Evolutionary conservation across 495 filamentous ascomycete genomes (phyloP).

Genomic region (Aspergillus kassunensis): DNA sequence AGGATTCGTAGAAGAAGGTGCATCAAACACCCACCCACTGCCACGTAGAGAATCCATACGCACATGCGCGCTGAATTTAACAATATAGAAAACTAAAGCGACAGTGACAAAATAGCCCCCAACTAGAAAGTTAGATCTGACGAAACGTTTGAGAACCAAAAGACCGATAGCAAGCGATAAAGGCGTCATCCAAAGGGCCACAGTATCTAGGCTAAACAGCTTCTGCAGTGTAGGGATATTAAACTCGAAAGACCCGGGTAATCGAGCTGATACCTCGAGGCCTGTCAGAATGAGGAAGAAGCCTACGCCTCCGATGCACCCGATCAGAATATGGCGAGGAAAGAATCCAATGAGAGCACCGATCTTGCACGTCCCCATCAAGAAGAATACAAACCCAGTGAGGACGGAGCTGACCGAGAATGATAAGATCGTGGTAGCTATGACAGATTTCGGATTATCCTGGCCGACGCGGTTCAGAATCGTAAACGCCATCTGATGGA

Average conservation of each 20-base stretch:
- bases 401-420: slow-evolving; percentile 89
- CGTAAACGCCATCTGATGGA: slow-evolving; percentile 92
- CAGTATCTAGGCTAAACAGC: slow-evolving; percentile 64
- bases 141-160: slow-evolving; percentile 65
- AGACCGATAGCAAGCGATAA: slow-evolving; percentile 72
- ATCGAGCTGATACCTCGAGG: slow-evolving; percentile 87
- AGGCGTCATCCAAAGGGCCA: slow-evolving; percentile 80
- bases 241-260: slow-evolving; percentile 80
- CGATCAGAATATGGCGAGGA: slow-evolving; percentile 90
- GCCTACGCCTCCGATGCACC: slow-evolving; percentile 97
- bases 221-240: slow-evolving; percentile 67
- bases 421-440: slow-evolving; percentile 87
- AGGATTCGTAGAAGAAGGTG: slow-evolving; percentile 75
- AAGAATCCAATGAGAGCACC: slow-evolving; percentile 95
- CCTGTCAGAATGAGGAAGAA: slow-evolving; percentile 91
- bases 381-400: slow-evolving; percentile 85
- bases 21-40: slow-evolving; percentile 85
- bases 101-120: slow-evolving; percentile 84
- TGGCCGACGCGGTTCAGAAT: slow-evolving; percentile 75
- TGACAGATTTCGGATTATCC: slow-evolving; percentile 75
- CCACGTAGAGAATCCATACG: slow-evolving; percentile 59
- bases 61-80: slow-evolving; percentile 60
- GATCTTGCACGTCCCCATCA: slow-evolving; percentile 79
- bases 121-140: slow-evolving; percentile 76
- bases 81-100: slow-evolving; percentile 76